Evolutionary conservation across 2,329 filamentous ascomycete species (phyloP).

Genomic region (Cladobotryum protrusum): DNA sequence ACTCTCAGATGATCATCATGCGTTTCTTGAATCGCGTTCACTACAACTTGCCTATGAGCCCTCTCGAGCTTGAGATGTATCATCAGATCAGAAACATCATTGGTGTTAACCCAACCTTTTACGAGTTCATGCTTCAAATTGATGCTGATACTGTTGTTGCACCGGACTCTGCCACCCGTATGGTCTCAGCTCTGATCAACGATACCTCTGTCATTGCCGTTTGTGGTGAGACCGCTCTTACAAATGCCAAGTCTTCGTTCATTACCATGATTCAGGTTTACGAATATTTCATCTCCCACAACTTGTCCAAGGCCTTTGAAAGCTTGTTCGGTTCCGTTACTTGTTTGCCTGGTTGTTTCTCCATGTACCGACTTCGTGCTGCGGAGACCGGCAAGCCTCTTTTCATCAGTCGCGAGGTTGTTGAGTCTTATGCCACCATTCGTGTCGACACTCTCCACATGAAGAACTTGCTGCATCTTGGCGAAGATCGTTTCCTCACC

Average conservation of each 20-base stretch:
- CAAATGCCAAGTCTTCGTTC: slow-evolving; percentile 87
- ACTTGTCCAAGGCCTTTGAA: slow-evolving; percentile 93
- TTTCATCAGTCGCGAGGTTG: slow-evolving; percentile 88
- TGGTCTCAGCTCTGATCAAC: slow-evolving; percentile 84
- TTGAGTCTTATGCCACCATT: slow-evolving; percentile 83
- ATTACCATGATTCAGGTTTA: slow-evolving; percentile 99
- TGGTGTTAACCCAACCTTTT: slow-evolving; percentile 95
- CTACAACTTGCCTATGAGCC: slow-evolving; percentile 94
- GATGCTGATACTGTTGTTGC: slow-evolving; percentile 96
- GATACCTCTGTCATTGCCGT: slow-evolving; percentile 91
- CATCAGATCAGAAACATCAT: slow-evolving; percentile 99
- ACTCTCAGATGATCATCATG: slow-evolving; percentile 98
- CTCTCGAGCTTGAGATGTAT: slow-evolving; percentile 94
- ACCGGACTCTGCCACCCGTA: slow-evolving; percentile 80
- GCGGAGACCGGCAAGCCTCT: slow-evolving; percentile 92
- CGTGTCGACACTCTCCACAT: slow-evolving; percentile 97
- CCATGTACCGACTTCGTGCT: slow-evolving; percentile 95
- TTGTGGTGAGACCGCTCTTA: slow-evolving; percentile 90
- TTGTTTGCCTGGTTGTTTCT: slow-evolving; percentile 97
- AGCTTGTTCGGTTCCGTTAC: slow-evolving; percentile 96
- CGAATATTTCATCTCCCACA: slow-evolving; percentile 99
- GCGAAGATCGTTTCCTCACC: slow-evolving; percentile 95
- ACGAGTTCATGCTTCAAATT: slow-evolving; percentile 94
- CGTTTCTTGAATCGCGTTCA: slow-evolving; percentile 98
- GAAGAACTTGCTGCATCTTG: slow-evolving; percentile 95